A percentile compares a stretch with the other conserved stretches of the same genome.
phyloP scores from a whole-genome alignment of 805 yeast species.

The Yamadazyma sp. region DNA sequence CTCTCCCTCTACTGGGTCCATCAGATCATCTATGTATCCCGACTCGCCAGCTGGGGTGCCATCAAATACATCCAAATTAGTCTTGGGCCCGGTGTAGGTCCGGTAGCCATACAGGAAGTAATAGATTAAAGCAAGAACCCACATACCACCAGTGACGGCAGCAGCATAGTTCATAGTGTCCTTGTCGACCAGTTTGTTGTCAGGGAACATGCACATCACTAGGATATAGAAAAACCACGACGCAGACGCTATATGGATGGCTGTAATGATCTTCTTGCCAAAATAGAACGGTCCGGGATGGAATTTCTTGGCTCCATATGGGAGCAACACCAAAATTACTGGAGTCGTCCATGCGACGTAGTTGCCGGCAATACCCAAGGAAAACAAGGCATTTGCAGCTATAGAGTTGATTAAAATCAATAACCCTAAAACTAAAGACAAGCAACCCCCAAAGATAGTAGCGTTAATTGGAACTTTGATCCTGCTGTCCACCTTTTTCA shows the following conservation, averaged over 20 bases:
- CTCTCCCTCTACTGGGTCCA: background rate
- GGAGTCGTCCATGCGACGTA: conserved; percentile 64
- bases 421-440: conserved; percentile 54
- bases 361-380: conserved; percentile 62
- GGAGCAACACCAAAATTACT: conserved; percentile 51
- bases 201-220: conserved; percentile 63
- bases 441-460: conserved; percentile 50
- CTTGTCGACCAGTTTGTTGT: conserved; percentile 37
- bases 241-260: conserved; percentile 45
- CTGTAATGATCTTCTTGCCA: conserved; percentile 49
- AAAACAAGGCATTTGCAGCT: conserved; percentile 69
- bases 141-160: conserved; percentile 61
- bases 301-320: conserved; percentile 50
- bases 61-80: conserved; percentile 18
- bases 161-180: conserved; percentile 67
- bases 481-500: conserved; percentile 56
- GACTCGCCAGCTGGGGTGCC: no score
- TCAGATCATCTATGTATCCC: background rate
- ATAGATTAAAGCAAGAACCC: conserved; percentile 54
- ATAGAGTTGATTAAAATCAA: conserved; percentile 56
- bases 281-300: conserved; percentile 67
- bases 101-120: conserved; percentile 53
- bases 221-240: conserved; percentile 54
- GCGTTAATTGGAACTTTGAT: conserved; percentile 68
- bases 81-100: conserved; percentile 56